Base-by-base conservation (phyloP, 441 rosid species). In the Populus hybrid region DNA sequence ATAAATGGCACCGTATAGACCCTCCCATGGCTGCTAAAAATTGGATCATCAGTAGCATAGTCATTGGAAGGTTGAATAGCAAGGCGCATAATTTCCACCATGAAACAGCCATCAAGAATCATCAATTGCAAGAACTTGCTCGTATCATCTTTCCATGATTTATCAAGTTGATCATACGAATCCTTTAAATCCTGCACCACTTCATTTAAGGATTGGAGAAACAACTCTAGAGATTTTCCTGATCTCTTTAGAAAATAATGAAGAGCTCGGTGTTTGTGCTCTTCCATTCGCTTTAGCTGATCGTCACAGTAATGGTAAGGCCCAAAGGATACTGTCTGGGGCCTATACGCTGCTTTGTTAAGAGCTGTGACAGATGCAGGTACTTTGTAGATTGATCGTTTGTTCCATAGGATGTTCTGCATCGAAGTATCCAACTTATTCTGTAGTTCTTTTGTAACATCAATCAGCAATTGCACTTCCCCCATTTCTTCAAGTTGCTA, bases 31-130 rank as follows among this genome's bases (percentile, higher is more conserved):
- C n/a, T 70, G 79, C 90, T 77, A 69, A 89, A 89, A 61, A 89
- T 66, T 0, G 92, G 90, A 71, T 89, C 89, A 67, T 81, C 77
- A 11, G 9, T n/a, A 1, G 83, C 79, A 36, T 85, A 86, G 64
- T 81, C 83, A 14, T 76, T 75, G 71, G n/a, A 19, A 0, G 71
- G n/a, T 65, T 61, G 76, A 9, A 78, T n/a, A 38, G 30, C 34
- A 9, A 73, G 28, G 9, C 82, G 65, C n/a, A 89, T 40, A 69
- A 86, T 76, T 74, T 89, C 92, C 7, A 89, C 81, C 89, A 87
- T 85, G 80, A 88, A 88, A 57, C 90, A 88, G 8, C 91, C 90
- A 68, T 88, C 91, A 7, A 80, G 70, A 69, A 88, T 80, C 91
- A 86, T 86, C 81, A 88, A 5, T 66, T 78, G 81, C 70, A 88